Base-by-base conservation (phyloP, 352 stramenopile genomes). In the Phytophthora foliorum region DNA sequence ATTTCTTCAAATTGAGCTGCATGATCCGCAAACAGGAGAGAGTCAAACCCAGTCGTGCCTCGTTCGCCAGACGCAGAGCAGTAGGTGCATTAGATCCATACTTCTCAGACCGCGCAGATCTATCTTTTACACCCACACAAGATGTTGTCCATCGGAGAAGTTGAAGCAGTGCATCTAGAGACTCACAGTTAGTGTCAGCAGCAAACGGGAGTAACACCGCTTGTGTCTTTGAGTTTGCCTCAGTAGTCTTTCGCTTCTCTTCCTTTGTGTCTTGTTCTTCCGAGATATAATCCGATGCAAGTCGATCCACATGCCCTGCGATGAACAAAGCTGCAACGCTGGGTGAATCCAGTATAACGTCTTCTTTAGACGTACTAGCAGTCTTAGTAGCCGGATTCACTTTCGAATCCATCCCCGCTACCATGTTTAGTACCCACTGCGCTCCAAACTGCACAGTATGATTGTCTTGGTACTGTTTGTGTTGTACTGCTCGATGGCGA, bases 291-390 rank as follows among this genome's bases (percentile, higher is more conserved):
- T 65, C 54, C 0, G 60, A 29, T 3, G 77, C 69, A 25, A 88
- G 63, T 7, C 80, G 77, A 42, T 86, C 77, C 1, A 88, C 58
- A 57, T 88, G 77, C 0, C 77, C 77, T n/a, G 76, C 27, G n/a
- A 88, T 66, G 24, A 77, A 85, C 22, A 87, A 61, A n/a, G 72
- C 44, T 24, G 60, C 49, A 0, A 36, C 52, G 19, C 19, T 66
- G 24, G 84, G 73, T 27, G 81, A 81, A 19, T 78, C 74, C 2
- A 89, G 67, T 14, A 86, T 50, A 5, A 90, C 60, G 34, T 87
- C 90, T 52, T 93, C 42, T 53, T 32, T 41, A 3, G 24, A 11
- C 10, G 39, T 29, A 27, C n/a, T 17, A 17, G 25, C 21, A 21
- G 13, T 22, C 13, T 13, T 25, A 19, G 56, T 58, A 10, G 32